These are phyloP conservation scores for Aureobasidium sp. DNA, from an alignment of 2,329 filamentous ascomycete species.

Conservation along the genomic window DNA sequence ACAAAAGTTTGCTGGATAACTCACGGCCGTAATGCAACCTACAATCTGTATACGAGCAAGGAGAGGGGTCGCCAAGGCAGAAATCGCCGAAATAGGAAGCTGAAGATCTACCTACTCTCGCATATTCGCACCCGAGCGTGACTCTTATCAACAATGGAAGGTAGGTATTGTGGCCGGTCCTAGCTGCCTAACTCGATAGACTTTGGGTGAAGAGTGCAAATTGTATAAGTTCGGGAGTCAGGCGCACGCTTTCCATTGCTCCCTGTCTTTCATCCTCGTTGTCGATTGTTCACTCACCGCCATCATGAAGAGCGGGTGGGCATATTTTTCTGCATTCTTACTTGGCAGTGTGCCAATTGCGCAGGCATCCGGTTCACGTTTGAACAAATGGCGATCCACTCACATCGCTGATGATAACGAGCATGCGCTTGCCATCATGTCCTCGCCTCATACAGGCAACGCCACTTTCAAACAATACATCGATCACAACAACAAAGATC, in stretches of 20 bases:
- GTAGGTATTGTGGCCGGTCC: neutral
- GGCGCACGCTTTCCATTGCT: neutral
- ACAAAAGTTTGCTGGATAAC: neutral
- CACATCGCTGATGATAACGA: constrained; percentile 2
- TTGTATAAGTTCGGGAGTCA: neutral
- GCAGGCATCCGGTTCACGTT: neutral
- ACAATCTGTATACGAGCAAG: neutral
- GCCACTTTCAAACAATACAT: constrained; percentile 49
- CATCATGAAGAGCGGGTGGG: constrained; percentile 5
- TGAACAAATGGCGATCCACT: neutral
- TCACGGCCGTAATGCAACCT: constrained; percentile 2
- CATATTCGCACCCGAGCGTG: neutral
- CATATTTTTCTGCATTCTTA: constrained; percentile 10
- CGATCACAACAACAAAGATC: constrained; percentile 50
- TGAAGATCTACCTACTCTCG: neutral
- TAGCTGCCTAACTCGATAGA: neutral
- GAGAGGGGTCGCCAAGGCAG: constrained; percentile 8
- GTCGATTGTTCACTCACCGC: neutral
- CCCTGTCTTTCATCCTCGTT: neutral
- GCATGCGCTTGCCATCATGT: neutral
- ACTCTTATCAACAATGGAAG: constrained; percentile 5
- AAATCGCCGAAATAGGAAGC: constrained; percentile 4
- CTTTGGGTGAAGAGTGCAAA: neutral
- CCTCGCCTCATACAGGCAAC: constrained; percentile 17
- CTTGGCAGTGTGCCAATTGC: neutral